phyloP scores from a whole-genome alignment of 2,329 filamentous ascomycete species.

The Plectosphaerella cucumerina region DNA sequence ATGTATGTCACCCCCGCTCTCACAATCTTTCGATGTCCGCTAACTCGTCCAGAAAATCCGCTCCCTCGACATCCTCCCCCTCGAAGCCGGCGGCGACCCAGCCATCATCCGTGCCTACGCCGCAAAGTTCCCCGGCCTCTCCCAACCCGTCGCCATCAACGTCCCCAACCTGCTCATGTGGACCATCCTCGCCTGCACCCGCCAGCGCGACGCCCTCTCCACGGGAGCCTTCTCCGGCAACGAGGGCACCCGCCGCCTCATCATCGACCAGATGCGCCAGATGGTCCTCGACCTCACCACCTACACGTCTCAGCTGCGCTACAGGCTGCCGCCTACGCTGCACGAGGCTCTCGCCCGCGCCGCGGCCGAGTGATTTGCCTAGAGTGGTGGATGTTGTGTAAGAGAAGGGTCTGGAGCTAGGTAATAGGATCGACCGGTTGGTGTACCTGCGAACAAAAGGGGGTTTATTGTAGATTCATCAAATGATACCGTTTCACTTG shows the following conservation, averaged over 20 bases:
- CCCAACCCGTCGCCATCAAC: constrained; percentile 79
- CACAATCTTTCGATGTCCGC: neutral
- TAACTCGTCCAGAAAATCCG: constrained; percentile 60
- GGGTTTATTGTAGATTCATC: neutral
- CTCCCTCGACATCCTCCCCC: constrained; percentile 72
- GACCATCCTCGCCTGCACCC: constrained; percentile 83
- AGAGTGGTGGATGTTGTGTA: too few relatives aligned
- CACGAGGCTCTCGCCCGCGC: constrained; percentile 85
- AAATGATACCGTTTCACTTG: too few relatives aligned
- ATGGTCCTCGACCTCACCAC: constrained; percentile 88
- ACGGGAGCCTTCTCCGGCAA: constrained; percentile 71
- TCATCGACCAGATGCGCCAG: constrained; percentile 69
- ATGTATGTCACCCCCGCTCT: constrained; percentile 41
- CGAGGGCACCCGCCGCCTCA: constrained; percentile 56
- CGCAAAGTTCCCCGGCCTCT: constrained; percentile 72
- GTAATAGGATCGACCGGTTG: neutral
- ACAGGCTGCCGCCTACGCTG: constrained; percentile 79
- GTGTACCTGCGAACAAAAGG: neutral
- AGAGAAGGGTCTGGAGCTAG: too few relatives aligned
- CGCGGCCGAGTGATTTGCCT: constrained; percentile 57
- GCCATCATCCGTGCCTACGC: constrained; percentile 75
- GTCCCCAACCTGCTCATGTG: constrained; percentile 90
- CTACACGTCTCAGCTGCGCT: constrained; percentile 88
- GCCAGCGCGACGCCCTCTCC: constrained; percentile 68
- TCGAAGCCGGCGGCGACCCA: constrained; percentile 71